These are phyloP conservation scores for Diplocarpon mali DNA, from an alignment of 2,329 filamentous ascomycete genomes.

Conservation along the genomic window DNA sequence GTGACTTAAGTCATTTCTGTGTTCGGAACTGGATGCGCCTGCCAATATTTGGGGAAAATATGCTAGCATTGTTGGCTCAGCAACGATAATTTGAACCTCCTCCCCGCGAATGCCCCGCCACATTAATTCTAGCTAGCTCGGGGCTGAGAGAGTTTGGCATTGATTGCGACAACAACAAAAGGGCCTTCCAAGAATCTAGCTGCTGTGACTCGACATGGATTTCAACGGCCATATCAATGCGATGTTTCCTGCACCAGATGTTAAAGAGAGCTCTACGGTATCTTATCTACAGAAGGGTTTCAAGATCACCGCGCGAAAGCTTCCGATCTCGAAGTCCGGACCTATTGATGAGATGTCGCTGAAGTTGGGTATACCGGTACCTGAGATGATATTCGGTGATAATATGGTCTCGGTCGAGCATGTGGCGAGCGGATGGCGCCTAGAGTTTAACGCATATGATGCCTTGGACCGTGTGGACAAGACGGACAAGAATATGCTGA, in stretches of 20 bases:
- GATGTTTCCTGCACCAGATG: conserved; percentile 41
- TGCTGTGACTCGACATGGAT: conserved; percentile 16
- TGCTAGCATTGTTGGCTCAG: neutral
- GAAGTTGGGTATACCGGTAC: conserved; percentile 72
- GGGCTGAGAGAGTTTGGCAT: neutral
- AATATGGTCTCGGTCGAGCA: conserved; percentile 74
- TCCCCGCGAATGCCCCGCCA: neutral
- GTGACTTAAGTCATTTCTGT: neutral
- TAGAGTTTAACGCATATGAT: conserved; percentile 76
- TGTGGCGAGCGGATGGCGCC: conserved; percentile 59
- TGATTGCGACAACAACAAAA: neutral
- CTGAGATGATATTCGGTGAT: conserved; percentile 99
- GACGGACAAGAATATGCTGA: conserved; percentile 80
- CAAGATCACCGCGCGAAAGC: conserved; percentile 71
- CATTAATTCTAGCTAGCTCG: neutral
- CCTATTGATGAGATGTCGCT: conserved; percentile 79
- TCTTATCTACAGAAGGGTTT: conserved; percentile 53
- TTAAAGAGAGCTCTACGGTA: conserved; percentile 42
- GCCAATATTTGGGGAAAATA: neutral
- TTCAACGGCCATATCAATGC: conserved; percentile 33
- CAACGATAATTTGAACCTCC: neutral
- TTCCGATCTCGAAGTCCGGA: conserved; percentile 85
- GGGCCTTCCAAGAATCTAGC: neutral
- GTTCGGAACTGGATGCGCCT: neutral
- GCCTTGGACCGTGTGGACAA: conserved; percentile 90